These are phyloP conservation scores for Pichia rugopelliculosa DNA, from an alignment of 805 yeast genomes.

Conservation along the genomic window DNA sequence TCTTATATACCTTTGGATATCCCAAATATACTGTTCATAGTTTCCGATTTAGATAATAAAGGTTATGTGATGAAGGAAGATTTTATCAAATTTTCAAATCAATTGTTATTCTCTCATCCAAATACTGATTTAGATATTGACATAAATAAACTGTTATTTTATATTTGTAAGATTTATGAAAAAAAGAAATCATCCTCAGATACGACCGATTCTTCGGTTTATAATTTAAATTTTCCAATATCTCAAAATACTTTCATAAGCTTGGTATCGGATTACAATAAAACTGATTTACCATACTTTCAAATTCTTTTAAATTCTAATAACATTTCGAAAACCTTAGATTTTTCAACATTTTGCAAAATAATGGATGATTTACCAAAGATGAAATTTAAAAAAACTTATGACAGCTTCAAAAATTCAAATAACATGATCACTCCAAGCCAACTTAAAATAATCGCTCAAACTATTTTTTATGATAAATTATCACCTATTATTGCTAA, in stretches of 20 bases:
- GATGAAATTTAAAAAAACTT: conserved; percentile 20
- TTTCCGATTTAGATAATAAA: conserved; percentile 65
- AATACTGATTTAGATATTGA: conserved; percentile 43
- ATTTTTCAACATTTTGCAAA: conserved; percentile 15
- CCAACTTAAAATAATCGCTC: conserved; percentile 18
- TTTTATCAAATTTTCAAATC: conserved; percentile 64
- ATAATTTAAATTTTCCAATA: conserved; percentile 2
- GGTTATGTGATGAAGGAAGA: conserved; percentile 54
- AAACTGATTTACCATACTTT: conserved; percentile 11
- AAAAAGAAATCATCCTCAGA: conserved; percentile 2
- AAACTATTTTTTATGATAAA: conserved; percentile 23
- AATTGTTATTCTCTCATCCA: conserved; percentile 26
- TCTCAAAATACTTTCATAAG: conserved; percentile 1
- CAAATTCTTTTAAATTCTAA: conserved; percentile 8
- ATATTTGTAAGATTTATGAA: conserved; percentile 45
- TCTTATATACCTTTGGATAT: conserved; percentile 44
- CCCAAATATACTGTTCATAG: conserved; percentile 66
- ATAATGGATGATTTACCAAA: conserved; percentile 23
- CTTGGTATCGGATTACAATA: conserved; percentile 7
- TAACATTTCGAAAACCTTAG: not conserved
- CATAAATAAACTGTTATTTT: conserved; percentile 41
- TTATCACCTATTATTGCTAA: conserved; percentile 44
- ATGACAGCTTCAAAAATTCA: conserved; percentile 12
- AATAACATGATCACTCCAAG: conserved; percentile 14
- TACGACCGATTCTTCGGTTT: not conserved